Conservation (phyloP, 129 eudicot genomes). For the Saposhnikovia divaricata region DNA sequence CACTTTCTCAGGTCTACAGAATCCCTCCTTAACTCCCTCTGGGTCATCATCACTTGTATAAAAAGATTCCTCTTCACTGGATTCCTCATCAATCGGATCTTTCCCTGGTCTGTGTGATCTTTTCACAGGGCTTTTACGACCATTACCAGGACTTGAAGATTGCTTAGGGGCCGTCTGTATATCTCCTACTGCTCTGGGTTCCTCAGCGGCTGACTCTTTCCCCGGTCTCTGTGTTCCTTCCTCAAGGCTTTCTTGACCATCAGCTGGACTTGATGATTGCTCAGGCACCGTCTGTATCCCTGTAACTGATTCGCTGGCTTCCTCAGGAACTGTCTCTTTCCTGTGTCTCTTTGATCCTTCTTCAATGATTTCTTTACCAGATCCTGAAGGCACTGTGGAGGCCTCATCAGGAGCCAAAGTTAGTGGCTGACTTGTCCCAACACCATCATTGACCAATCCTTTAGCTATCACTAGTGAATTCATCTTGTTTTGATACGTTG, state of each 20-base stretch:
- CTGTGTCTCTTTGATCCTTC: not conserved
- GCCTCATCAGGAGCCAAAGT: not conserved
- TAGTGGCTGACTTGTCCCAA: not conserved
- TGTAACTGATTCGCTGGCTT: not conserved
- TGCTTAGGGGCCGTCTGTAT: not conserved
- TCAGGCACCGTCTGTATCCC: not conserved
- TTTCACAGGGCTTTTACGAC: not conserved
- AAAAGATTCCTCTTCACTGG: not conserved
- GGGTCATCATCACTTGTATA: not conserved
- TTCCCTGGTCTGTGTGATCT: not conserved
- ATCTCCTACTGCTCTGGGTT: not conserved
- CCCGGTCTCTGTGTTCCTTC: not conserved
- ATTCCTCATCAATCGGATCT: not conserved
- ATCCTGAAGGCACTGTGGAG: not conserved
- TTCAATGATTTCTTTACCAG: not conserved
- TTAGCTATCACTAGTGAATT: not conserved
- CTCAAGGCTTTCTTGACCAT: not conserved
- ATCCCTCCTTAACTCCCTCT: not conserved
- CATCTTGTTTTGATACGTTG: slow-evolving; percentile 2
- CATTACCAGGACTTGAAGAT: not conserved
- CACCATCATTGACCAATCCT: not conserved
- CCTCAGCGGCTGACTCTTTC: not conserved
- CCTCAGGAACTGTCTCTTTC: not conserved
- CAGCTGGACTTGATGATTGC: not conserved
- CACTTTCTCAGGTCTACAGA: not conserved